Evolutionary conservation across 192 early-diverging fungal species (phyloP).

Genomic region (Jimgerdemannia flammicorona): DNA sequence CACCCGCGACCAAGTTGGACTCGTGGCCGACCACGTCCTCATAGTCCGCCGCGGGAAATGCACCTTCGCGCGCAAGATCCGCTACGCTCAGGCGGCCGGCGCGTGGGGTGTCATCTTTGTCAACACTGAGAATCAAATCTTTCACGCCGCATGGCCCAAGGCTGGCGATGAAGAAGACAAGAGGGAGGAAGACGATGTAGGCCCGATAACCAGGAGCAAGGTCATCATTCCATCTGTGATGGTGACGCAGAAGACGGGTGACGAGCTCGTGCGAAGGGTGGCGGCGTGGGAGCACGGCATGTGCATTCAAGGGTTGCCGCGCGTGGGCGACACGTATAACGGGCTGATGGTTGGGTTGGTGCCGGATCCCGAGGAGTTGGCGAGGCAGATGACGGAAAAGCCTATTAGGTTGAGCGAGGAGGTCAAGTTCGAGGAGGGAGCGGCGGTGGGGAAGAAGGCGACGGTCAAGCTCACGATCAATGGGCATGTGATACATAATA

Average conservation of each 20-base stretch:
- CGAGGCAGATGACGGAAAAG: background rate
- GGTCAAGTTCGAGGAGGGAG: background rate
- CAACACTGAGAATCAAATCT: slow-evolving; percentile 17
- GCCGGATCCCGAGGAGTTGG: background rate
- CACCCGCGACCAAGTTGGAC: slow-evolving; percentile 11
- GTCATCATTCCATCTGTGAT: slow-evolving; percentile 12
- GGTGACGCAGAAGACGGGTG: slow-evolving; percentile 8
- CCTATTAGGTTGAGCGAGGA: background rate
- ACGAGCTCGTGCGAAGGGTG: background rate
- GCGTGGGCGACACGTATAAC: background rate
- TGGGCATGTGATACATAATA: slow-evolving; percentile 16
- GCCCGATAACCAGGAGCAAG: background rate
- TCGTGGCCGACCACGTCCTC: slow-evolving; percentile 29
- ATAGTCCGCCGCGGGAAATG: slow-evolving; percentile 39
- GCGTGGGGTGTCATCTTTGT: slow-evolving; percentile 38
- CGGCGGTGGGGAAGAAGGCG: background rate
- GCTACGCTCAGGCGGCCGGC: slow-evolving; percentile 39
- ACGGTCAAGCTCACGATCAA: slow-evolving; percentile 11
- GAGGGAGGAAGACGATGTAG: background rate
- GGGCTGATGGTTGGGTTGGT: background rate
- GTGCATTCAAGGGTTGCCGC: background rate
- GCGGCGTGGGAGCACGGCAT: background rate
- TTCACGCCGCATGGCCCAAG: slow-evolving; percentile 6
- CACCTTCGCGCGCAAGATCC: slow-evolving; percentile 37
- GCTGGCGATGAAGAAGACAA: background rate